A percentile compares a stretch with the other conserved stretches of the same genome.
These are phyloP conservation scores for Pseudonitzschia multiseries DNA, from an alignment of 108 stramenopile genomes.

Conservation along the genomic window DNA sequence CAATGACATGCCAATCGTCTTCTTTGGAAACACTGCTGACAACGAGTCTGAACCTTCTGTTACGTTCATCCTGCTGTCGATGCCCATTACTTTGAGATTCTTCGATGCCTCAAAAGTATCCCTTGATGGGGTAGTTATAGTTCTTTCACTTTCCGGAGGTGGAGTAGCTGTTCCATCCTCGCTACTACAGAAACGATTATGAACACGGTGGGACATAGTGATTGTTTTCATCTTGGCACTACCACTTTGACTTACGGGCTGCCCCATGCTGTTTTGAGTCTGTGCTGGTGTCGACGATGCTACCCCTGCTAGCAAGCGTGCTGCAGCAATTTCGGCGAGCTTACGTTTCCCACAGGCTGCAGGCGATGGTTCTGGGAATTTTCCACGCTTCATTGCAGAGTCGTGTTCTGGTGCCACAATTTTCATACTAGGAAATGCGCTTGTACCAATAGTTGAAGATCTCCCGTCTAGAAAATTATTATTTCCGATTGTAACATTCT, in stretches of 20 bases:
- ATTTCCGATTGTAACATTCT: background rate
- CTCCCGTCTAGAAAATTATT: background rate
- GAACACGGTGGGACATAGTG: background rate
- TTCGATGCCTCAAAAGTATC: background rate
- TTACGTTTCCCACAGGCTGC: constrained; percentile 88
- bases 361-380: constrained; percentile 83
- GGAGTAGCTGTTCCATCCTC: constrained; percentile 43
- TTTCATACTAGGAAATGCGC: constrained; percentile 48
- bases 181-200: background rate
- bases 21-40: constrained; percentile 11
- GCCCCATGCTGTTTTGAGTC: background rate
- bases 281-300: constrained; percentile 17
- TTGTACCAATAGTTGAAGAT: constrained; percentile 8
- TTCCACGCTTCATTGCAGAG: constrained; percentile 40
- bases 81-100: background rate
- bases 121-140: background rate
- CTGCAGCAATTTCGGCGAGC: constrained; percentile 81
- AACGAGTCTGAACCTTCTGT: background rate
- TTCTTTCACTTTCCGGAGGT: constrained; percentile 25
- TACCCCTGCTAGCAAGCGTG: constrained; percentile 82
- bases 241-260: background rate
- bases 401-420: constrained; percentile 70
- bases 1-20: constrained; percentile 48
- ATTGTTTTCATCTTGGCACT: background rate
- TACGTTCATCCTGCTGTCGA: background rate